phyloP scores from a whole-genome alignment of 2,329 filamentous ascomycete genomes.

The Penicillium sp. region DNA sequence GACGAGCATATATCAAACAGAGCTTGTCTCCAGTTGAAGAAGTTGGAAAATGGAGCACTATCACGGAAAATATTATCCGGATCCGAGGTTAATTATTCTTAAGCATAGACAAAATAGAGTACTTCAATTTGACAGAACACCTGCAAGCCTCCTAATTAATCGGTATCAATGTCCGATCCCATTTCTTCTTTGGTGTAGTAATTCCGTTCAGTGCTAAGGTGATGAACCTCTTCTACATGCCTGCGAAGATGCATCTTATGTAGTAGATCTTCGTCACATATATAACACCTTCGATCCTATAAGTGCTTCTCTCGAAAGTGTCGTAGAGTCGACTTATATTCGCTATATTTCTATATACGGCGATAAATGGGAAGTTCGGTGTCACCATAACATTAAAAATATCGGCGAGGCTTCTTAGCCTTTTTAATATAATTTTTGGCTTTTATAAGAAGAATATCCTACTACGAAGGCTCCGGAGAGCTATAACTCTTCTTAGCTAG shows the following conservation, averaged over 20 bases:
- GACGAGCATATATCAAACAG: too few species aligned
- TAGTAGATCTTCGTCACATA: slow-evolving; percentile 15
- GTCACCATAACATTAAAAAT: slow-evolving; percentile 19
- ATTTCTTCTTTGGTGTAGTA: slow-evolving; percentile 5
- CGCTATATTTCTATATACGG: slow-evolving; percentile 14
- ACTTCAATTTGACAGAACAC: too few species aligned
- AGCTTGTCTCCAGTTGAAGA: too few species aligned
- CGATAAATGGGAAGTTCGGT: slow-evolving; percentile 6
- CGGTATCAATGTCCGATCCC: neutral
- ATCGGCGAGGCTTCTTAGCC: slow-evolving; percentile 15
- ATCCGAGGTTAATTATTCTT: too few species aligned
- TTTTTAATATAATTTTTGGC: slow-evolving; percentile 13
- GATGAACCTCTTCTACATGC: slow-evolving; percentile 15
- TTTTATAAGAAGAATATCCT: slow-evolving; percentile 9
- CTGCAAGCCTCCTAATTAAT: too few species aligned
- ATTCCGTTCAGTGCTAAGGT: slow-evolving; percentile 9
- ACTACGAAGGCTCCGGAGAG: neutral
- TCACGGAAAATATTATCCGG: too few species aligned
- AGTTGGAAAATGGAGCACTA: too few species aligned
- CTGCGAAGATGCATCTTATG: slow-evolving; percentile 22
- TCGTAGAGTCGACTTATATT: slow-evolving; percentile 17
- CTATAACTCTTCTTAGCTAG: neutral
- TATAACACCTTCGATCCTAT: slow-evolving; percentile 16
- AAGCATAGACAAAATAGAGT: too few species aligned
- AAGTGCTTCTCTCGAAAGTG: slow-evolving; percentile 19